These are phyloP conservation scores for Lichtheimia ramosa DNA, from an alignment of 371 early-diverging fungal genomes.

Conservation along the genomic window DNA sequence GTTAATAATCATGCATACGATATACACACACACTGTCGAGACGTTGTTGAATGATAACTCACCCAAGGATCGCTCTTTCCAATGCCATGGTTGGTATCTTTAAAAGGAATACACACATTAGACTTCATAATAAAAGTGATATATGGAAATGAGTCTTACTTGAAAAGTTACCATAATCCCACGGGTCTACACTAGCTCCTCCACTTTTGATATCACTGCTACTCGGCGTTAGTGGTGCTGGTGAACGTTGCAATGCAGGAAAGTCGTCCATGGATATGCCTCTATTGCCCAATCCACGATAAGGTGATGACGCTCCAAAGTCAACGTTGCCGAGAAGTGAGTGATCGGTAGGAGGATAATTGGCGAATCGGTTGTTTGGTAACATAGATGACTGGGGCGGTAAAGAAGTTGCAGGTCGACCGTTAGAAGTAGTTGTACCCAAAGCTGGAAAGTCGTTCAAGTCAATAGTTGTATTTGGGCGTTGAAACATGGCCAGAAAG, in stretches of 20 bases:
- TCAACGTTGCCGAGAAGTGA: slow-evolving; percentile 18
- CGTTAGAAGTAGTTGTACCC: slow-evolving; percentile 37
- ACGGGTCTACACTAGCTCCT: slow-evolving; percentile 24
- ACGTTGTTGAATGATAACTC: too few species aligned
- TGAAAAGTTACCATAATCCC: slow-evolving; percentile 26
- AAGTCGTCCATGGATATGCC: slow-evolving; percentile 52
- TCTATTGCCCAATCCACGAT: slow-evolving; percentile 25
- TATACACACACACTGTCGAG: too few species aligned
- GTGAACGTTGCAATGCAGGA: slow-evolving; percentile 42
- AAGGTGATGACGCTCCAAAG: slow-evolving; percentile 1
- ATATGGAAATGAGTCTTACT: too few species aligned
- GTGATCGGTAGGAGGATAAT: slow-evolving; percentile 46
- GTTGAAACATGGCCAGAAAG: slow-evolving; percentile 25
- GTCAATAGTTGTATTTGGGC: slow-evolving; percentile 45
- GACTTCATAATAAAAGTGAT: too few species aligned
- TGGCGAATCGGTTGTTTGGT: slow-evolving; percentile 32
- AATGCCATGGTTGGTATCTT: too few species aligned
- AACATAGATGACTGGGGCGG: slow-evolving; percentile 19
- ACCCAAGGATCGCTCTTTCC: too few species aligned
- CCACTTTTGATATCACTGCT: slow-evolving; percentile 26
- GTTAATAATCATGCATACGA: too few species aligned
- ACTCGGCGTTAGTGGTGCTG: slow-evolving; percentile 22
- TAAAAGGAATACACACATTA: too few species aligned
- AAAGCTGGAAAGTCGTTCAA: slow-evolving; percentile 52
- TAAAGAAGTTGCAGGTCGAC: slow-evolving; percentile 22